phyloP scores from a whole-genome alignment of 179 eudicot species.

The Nepenthes alata region DNA sequence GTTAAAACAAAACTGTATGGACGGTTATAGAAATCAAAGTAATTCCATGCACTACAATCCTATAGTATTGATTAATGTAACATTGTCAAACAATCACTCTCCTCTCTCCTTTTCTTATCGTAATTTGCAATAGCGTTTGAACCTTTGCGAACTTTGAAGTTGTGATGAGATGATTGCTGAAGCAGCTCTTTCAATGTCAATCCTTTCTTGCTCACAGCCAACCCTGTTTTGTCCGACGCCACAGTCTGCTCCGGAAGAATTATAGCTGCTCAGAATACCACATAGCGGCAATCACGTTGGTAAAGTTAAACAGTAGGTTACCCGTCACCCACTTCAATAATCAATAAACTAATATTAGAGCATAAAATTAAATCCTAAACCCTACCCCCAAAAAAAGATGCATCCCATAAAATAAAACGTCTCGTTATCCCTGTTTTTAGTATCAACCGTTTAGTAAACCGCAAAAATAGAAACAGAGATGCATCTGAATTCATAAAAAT shows the following conservation, averaged over 20 bases:
- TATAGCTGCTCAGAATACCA: constrained; percentile 38
- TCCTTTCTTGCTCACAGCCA: constrained; percentile 83
- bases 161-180: constrained; percentile 90
- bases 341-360: not conserved
- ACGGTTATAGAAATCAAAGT: no score
- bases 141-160: constrained; percentile 87
- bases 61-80: no score
- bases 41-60: no score
- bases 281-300: not conserved
- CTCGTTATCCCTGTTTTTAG: no score
- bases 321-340: not conserved
- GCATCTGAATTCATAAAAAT: no score
- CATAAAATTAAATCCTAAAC: not conserved
- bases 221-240: constrained; percentile 71
- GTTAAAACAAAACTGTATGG: no score
- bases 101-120: no score
- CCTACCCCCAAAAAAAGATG: not conserved
- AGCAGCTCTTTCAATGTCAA: constrained; percentile 87
- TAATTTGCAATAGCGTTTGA: not conserved
- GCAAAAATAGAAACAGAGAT: no score
- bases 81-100: no score
- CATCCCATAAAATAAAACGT: no score
- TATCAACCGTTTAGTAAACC: no score
- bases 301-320: no score
- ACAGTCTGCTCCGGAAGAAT: constrained; percentile 91